phyloP scores from a whole-genome alignment of 2,329 filamentous ascomycete genomes.

The Boeremia lycopersici region DNA sequence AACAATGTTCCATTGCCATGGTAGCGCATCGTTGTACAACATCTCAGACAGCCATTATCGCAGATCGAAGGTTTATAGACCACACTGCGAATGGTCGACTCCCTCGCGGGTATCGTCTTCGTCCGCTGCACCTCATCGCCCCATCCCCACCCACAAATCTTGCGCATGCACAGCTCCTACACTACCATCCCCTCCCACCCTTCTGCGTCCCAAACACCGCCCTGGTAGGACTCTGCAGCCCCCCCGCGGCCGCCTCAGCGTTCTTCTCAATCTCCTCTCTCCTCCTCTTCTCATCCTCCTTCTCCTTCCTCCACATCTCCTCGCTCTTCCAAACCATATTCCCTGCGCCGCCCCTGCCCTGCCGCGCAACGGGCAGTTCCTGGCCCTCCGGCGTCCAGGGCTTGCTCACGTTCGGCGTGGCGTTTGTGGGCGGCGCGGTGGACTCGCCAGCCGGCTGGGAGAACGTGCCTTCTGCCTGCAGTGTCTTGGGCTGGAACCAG shows the following conservation, averaged over 20 bases:
- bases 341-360: slow-evolving; percentile 55
- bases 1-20: too few species aligned
- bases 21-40: too few species aligned
- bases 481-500: slow-evolving; percentile 51
- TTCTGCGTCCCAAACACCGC: slow-evolving; percentile 47
- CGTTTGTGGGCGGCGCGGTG: slow-evolving; percentile 34
- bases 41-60: too few species aligned
- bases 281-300: slow-evolving; percentile 34
- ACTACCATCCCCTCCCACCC: slow-evolving; percentile 33
- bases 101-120: not conserved
- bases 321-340: slow-evolving; percentile 53
- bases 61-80: not conserved
- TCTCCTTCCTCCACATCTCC: slow-evolving; percentile 39
- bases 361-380: slow-evolving; percentile 42
- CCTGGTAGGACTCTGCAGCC: slow-evolving; percentile 48
- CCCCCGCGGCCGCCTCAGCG: slow-evolving; percentile 46
- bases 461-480: slow-evolving; percentile 50
- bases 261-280: slow-evolving; percentile 46
- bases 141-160: not conserved
- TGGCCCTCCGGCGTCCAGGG: slow-evolving; percentile 45
- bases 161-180: not conserved
- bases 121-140: not conserved
- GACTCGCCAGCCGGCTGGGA: slow-evolving; percentile 29
- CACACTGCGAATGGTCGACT: not conserved
- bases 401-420: slow-evolving; percentile 36